Conservation (phyloP, 1,284 basidiomycete species). For the Ceratobasidium sp. region DNA sequence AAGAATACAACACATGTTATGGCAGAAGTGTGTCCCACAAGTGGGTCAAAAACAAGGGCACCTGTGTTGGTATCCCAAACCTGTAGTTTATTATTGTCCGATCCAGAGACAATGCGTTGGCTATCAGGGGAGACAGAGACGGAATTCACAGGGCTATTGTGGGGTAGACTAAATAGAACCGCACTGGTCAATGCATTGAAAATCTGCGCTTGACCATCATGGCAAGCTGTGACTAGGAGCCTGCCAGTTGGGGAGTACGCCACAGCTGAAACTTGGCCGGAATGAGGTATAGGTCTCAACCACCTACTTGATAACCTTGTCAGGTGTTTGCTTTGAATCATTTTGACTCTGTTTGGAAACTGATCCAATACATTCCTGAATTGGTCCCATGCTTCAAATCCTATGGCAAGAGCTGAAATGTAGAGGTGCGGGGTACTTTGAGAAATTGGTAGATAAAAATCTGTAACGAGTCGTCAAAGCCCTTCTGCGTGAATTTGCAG, state of each 20-base stretch:
- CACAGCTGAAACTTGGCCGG: not conserved
- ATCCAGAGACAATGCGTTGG: too few species aligned
- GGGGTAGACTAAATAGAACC: too few species aligned
- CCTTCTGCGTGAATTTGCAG: conserved; percentile 1
- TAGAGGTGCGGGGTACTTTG: conserved; percentile 19
- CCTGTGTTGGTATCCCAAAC: too few species aligned
- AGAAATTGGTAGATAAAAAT: not conserved
- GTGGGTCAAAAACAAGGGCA: too few species aligned
- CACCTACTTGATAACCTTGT: not conserved
- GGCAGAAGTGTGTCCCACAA: too few species aligned
- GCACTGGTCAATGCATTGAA: too few species aligned
- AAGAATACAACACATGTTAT: too few species aligned
- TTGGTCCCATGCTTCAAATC: not conserved
- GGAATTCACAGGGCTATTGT: too few species aligned
- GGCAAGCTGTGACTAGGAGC: too few species aligned
- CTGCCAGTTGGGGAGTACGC: not conserved
- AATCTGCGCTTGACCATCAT: too few species aligned
- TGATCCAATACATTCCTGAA: not conserved
- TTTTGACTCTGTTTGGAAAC: not conserved
- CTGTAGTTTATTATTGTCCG: too few species aligned
- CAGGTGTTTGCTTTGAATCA: not conserved
- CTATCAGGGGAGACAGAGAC: too few species aligned
- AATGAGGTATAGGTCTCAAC: not conserved
- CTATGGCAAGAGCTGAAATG: conserved; percentile 4
- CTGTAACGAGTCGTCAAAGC: not conserved